phyloP scores from a whole-genome alignment of 225 moss, liverwort and hornwort genomes.

The Neckera pumila region DNA sequence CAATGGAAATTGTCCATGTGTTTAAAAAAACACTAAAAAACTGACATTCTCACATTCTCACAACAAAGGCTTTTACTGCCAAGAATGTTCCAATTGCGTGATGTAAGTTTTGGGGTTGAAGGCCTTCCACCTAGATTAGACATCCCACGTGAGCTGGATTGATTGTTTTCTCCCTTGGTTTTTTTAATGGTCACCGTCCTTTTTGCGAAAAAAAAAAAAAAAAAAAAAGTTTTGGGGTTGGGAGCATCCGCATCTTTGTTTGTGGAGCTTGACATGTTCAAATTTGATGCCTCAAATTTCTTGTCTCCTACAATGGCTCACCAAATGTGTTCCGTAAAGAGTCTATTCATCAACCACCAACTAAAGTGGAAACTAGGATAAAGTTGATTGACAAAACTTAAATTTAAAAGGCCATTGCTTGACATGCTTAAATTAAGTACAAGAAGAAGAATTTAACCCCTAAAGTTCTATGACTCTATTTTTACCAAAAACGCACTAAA shows the following conservation, averaged over 20 bases:
- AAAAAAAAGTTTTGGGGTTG: too few relatives aligned
- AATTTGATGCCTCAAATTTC: not conserved
- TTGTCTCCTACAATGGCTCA: rapidly evolving
- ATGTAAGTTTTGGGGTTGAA: not conserved
- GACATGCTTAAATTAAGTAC: rapidly evolving
- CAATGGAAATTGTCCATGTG: too few relatives aligned
- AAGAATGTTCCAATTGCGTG: not conserved
- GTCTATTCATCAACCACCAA: not conserved
- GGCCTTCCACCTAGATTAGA: too few relatives aligned
- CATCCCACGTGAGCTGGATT: too few relatives aligned
- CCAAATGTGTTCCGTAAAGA: rapidly evolving
- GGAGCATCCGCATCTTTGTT: not conserved
- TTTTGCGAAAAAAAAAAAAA: too few relatives aligned
- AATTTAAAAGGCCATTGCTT: not conserved
- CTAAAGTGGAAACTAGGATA: not conserved
- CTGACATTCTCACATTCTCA: not conserved
- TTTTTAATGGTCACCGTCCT: too few relatives aligned
- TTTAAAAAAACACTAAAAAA: too few relatives aligned
- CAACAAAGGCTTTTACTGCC: not conserved
- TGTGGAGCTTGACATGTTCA: not conserved
- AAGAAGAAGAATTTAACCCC: not conserved
- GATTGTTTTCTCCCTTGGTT: too few relatives aligned
- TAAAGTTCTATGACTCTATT: too few relatives aligned
- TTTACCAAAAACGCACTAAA: too few relatives aligned
- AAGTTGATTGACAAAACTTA: not conserved